Base-by-base conservation (phyloP, 2,329 filamentous ascomycete species). In the Sarocladium brachiariae region DNA sequence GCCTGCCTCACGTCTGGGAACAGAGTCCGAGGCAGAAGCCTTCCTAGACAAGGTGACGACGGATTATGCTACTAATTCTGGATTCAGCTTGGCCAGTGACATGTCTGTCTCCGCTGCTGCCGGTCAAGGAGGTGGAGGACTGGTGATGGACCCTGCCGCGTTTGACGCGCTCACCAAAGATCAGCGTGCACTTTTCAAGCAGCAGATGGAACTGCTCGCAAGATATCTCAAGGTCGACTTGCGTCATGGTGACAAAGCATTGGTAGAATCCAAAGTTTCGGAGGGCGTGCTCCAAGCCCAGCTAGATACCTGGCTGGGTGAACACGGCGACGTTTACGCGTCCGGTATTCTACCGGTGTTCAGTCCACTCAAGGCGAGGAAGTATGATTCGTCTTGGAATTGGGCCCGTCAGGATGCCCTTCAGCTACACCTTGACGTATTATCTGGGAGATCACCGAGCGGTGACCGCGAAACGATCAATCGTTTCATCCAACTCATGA, bases 141-240 rank as follows among this genome's bases (percentile, higher is more conserved):
- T 99, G 93, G 96, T 99, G 89, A 97, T 99, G 91, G 93, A 99
- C 63, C 93, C 93, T 8, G 93, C 92, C 34, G 93, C 93, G 50
- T 86, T 99, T 56, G 93, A 99, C 66, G 93, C 93, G 14, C 78
- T 99, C 50, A 99, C 93, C 63, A 97, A 97, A 69, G 93, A 97
- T 64, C 93, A 99, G 70, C 84, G 87, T 56, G 87, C 89, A 21
- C 78, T 99, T 1, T 97, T 97, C 83, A 97, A 97, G 78, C 92
- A 99, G 66, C 93, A 99, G 67, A 80, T 99, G 23, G 93, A 99
- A 74, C 78, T 96, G 19, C 88, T 95, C 58, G 93, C 93, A 4
- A 82, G 92, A 60, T 99, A 99, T 68, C 80, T 99, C 58, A 97
- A 99, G 76, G 87, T 97, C 75, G 93, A 99, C 63, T 83, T 99